Evolutionary conservation across 2,329 filamentous ascomycete genomes (phyloP).

Genomic region (Periconia digitata): DNA sequence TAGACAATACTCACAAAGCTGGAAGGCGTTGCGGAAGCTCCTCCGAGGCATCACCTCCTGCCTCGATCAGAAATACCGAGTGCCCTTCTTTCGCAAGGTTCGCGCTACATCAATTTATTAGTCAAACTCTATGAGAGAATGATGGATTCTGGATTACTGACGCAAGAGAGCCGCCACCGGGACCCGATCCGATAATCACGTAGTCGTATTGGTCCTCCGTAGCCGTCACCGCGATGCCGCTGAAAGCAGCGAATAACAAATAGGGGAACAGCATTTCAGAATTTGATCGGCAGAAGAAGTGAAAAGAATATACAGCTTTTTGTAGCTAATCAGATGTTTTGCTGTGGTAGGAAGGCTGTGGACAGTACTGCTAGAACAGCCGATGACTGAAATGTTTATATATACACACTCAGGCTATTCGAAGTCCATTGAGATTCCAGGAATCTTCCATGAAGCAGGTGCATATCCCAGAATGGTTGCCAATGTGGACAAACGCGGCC

Average conservation of each 20-base stretch:
- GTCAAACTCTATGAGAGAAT: not conserved
- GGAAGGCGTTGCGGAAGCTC: slow-evolving; percentile 6
- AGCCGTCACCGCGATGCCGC: not conserved
- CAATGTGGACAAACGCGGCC: too few species aligned
- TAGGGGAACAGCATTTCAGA: not conserved
- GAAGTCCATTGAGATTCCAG: too few species aligned
- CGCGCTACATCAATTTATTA: not conserved
- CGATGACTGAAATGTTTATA: too few species aligned
- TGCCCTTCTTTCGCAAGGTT: slow-evolving; percentile 9
- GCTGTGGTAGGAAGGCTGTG: too few species aligned
- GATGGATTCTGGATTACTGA: not conserved
- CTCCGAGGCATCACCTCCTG: slow-evolving; percentile 10
- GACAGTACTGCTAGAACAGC: too few species aligned
- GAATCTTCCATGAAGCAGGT: too few species aligned
- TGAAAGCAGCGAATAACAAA: not conserved
- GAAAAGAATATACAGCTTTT: not conserved
- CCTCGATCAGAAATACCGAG: slow-evolving; percentile 15
- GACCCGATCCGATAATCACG: slow-evolving; percentile 14
- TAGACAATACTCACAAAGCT: slow-evolving; percentile 3
- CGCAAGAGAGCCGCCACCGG: slow-evolving; percentile 14
- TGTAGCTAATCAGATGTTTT: too few species aligned
- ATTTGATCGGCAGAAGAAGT: not conserved
- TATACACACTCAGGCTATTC: too few species aligned
- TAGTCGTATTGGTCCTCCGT: slow-evolving; percentile 10
- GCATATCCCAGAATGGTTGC: too few species aligned